Conservation (phyloP, 1,284 basidiomycete genomes). For the Cystobasidium pallidum region DNA sequence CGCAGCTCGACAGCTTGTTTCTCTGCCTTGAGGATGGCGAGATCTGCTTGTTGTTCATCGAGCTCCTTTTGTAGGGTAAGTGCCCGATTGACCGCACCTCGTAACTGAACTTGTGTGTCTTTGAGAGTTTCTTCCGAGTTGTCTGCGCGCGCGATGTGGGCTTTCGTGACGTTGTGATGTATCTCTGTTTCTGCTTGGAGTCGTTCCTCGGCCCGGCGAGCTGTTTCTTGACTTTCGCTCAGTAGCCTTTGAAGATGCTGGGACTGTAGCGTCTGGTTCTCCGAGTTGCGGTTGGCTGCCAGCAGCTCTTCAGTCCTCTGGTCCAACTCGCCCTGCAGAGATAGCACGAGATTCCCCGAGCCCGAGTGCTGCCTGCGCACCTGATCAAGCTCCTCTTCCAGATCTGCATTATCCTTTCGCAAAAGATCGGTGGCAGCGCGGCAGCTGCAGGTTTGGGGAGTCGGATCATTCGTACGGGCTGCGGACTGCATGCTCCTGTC, state of each 20-base stretch:
- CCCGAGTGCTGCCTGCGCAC: neutral
- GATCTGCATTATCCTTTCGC: neutral
- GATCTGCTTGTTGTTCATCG: neutral
- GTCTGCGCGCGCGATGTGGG: neutral
- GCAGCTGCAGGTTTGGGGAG: neutral
- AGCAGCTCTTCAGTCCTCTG: neutral
- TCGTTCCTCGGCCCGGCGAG: neutral
- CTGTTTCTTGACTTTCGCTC: neutral
- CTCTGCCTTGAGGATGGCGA: neutral
- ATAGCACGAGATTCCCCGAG: neutral
- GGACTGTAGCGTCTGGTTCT: neutral
- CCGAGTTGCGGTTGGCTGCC: neutral
- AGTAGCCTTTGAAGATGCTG: neutral
- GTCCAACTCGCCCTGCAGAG: neutral
- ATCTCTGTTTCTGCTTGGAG: neutral
- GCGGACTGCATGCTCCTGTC: neutral
- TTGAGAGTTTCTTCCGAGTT: neutral
- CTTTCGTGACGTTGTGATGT: neutral
- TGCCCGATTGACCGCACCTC: slow-evolving; percentile 18
- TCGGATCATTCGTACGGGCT: neutral
- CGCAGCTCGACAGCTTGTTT: neutral
- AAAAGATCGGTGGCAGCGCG: neutral
- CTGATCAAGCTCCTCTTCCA: neutral
- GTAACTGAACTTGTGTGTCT: neutral
- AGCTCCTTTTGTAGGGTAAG: neutral